A percentile compares a stretch with the other conserved stretches of the same genome.
Conservation (phyloP, 192 early-diverging fungal species). For the Podila epigama region DNA sequence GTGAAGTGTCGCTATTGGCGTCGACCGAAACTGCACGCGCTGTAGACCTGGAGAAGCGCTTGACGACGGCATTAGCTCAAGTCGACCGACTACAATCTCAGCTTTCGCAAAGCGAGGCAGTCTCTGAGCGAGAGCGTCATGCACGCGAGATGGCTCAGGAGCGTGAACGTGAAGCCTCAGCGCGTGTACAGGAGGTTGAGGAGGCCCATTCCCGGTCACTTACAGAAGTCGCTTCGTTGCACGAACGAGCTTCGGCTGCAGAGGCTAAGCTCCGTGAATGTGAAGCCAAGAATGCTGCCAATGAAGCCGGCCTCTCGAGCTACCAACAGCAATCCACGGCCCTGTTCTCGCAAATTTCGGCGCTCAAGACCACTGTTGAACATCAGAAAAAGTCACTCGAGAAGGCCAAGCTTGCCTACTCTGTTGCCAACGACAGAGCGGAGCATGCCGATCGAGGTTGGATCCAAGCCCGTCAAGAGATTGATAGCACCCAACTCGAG, state of each 20-base stretch:
- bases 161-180: slow-evolving; percentile 44
- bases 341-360: slow-evolving; percentile 28
- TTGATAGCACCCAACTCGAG: slow-evolving; percentile 42
- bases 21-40: slow-evolving; percentile 56
- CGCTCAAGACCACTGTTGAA: slow-evolving; percentile 47
- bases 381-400: slow-evolving; percentile 55
- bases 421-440: slow-evolving; percentile 46
- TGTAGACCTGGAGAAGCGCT: slow-evolving; percentile 54
- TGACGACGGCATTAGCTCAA: slow-evolving; percentile 48
- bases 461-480: slow-evolving; percentile 54
- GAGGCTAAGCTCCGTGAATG: slow-evolving; percentile 53
- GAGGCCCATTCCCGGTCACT: slow-evolving; percentile 54
- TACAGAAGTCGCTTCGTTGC: slow-evolving; percentile 51
- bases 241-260: slow-evolving; percentile 52
- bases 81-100: slow-evolving; percentile 48
- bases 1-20: slow-evolving; percentile 39
- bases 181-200: slow-evolving; percentile 55
- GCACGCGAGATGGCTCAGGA: slow-evolving; percentile 54
- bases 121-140: slow-evolving; percentile 51
- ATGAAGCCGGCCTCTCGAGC: slow-evolving; percentile 37
- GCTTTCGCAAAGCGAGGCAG: slow-evolving; percentile 45
- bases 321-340: slow-evolving; percentile 39
- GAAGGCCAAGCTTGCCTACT: slow-evolving; percentile 49
- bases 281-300: slow-evolving; percentile 43
- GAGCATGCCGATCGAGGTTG: slow-evolving; percentile 51